phyloP scores from a whole-genome alignment of 2,329 filamentous ascomycete species.

The Lizonia empirigonia region DNA sequence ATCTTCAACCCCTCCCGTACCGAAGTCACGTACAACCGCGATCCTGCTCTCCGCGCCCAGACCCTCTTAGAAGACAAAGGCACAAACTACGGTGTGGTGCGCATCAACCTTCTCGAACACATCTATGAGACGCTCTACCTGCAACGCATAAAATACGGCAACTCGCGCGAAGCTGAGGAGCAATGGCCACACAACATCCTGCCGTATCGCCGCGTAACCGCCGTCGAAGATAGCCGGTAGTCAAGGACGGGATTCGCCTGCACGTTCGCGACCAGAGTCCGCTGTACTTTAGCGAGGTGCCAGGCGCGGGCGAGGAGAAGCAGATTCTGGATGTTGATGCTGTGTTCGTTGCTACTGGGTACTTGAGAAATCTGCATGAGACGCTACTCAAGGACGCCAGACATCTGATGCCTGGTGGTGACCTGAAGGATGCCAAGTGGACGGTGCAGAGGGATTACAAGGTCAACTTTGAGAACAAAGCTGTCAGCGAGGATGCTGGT shows the following conservation, averaged over 20 bases:
- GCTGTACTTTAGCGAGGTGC: conserved; percentile 38
- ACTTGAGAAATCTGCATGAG: conserved; percentile 77
- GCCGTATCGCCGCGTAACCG: conserved; percentile 68
- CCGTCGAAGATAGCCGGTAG: conserved; percentile 59
- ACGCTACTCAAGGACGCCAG: conserved; percentile 71
- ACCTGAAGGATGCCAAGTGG: conserved; percentile 58
- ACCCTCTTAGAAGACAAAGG: conserved; percentile 72
- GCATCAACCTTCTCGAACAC: conserved; percentile 85
- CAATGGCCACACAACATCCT: conserved; percentile 85
- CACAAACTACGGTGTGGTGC: conserved; percentile 95
- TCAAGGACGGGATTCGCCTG: conserved; percentile 40
- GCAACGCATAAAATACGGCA: conserved; percentile 71
- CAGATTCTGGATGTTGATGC: conserved; percentile 78
- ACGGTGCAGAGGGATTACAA: conserved; percentile 78
- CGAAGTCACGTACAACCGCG: conserved; percentile 73
- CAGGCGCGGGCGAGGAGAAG: conserved; percentile 50
- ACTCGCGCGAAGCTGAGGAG: conserved; percentile 63
- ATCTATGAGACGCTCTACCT: conserved; percentile 89
- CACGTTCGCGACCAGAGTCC: conserved; percentile 60
- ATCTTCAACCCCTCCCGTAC: conserved; percentile 91
- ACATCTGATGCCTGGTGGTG: conserved; percentile 65
- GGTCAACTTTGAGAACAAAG: conserved; percentile 70
- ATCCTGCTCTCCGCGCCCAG: conserved; percentile 65
- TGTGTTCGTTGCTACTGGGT: conserved; percentile 87
- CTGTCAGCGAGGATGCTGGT: conserved; percentile 74